These are phyloP conservation scores for Penicillium crustosum DNA, from an alignment of 2,329 filamentous ascomycete species.

Conservation along the genomic window DNA sequence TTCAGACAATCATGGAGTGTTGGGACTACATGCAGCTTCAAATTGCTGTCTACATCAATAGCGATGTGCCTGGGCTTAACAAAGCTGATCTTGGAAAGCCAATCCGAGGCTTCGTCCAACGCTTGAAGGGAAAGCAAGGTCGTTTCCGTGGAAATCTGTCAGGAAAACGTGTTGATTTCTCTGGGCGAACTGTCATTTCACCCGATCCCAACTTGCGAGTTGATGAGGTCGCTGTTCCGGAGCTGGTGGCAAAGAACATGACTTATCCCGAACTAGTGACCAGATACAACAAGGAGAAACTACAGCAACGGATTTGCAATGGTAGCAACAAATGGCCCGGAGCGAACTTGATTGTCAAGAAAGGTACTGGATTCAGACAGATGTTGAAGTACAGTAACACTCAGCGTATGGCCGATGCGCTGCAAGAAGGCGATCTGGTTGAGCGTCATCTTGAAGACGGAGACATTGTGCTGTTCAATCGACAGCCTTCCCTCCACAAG, in stretches of 20 bases:
- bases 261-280: constrained; percentile 92
- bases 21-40: constrained; percentile 97
- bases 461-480: constrained; percentile 96
- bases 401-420: constrained; percentile 67
- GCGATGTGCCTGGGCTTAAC: constrained; percentile 88
- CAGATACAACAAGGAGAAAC: constrained; percentile 78
- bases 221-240: constrained; percentile 88
- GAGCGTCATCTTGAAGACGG: constrained; percentile 94
- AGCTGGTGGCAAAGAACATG: constrained; percentile 90
- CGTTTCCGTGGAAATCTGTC: constrained; percentile 96
- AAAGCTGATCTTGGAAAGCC: constrained; percentile 83
- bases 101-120: constrained; percentile 90
- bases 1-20: constrained; percentile 92
- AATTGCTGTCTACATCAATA: constrained; percentile 97
- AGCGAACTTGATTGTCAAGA: constrained; percentile 77
- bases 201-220: constrained; percentile 93
- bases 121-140: constrained; percentile 94
- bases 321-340: constrained; percentile 81
- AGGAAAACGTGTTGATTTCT: constrained; percentile 98
- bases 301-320: constrained; percentile 71
- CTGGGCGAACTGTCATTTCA: constrained; percentile 93
- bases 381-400: constrained; percentile 74
- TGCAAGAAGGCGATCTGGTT: constrained; percentile 82
- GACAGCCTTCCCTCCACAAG: constrained; percentile 95
- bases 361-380: constrained; percentile 68